Evolutionary conservation across 495 filamentous ascomycete species (phyloP), one percentile per base, ranked within the genome.

Genomic region (Talaromyces stipitatus): DNA sequence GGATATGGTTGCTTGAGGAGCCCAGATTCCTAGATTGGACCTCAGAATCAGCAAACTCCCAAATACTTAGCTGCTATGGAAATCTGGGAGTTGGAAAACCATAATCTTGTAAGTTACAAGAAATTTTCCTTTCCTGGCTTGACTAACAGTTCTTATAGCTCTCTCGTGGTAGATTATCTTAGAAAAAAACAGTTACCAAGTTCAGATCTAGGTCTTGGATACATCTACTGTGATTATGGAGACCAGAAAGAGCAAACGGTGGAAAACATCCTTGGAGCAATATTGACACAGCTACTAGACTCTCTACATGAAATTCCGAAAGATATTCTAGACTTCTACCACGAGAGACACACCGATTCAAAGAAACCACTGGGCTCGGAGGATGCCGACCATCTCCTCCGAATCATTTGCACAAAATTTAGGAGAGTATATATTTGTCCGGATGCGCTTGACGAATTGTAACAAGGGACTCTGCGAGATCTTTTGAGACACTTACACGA

Each of bases 221-320:
- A 70, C 50, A 57, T 71, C 41, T 72, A 69, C 51, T 71, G 59
- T 32, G 63, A 69, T 45, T 72, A 69, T 27, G 61, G 55, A 30
- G 62, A 71, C 32, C 53, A 51, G 26, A n/a, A 41, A 30, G 50
- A 61, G 20, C 66, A 64, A 36, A 66, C 53, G 7, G 57, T 59
- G 7, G 51, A 47, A 14, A 61, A 58, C 41, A 54, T 68, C 28
- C 22, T 68, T 14, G 55, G 59, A 7, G 50, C 59, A 2, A 33
- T 69, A 3, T n/a, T 66, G 4, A 61, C 54, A 47, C 65, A 69
- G 50, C 33, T 69, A 46, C 20, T 66, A 24, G 12, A 2, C 26
- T 24, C 12, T 36, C 52, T 61, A 41, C 46, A 54, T 8, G 32
- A 54, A n/a, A 58, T 58, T 18, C 58, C 58, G 16, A 23, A 50